phyloP scores from a whole-genome alignment of 176 grass and related monocot genomes.

The Eragrostis nindensis region DNA sequence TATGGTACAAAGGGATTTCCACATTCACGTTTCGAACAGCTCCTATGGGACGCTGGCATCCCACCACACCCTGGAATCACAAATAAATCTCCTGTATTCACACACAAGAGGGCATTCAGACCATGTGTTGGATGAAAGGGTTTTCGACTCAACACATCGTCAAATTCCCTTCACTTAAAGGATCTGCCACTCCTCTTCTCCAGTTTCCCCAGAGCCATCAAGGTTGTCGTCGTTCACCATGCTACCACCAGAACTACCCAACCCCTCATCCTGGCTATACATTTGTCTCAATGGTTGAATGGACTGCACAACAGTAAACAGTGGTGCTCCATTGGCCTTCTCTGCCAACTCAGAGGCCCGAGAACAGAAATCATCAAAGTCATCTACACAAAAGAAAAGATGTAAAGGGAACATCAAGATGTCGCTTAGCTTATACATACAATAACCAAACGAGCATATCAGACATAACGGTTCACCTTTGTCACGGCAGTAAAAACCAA shows the following conservation, averaged over 20 bases:
- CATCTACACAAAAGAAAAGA: slow-evolving; percentile 49
- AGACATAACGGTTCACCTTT: slow-evolving; percentile 60
- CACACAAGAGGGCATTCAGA: slow-evolving; percentile 2
- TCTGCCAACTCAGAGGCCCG: slow-evolving; percentile 69
- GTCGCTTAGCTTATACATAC: slow-evolving; percentile 5
- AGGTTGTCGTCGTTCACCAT: slow-evolving; percentile 45
- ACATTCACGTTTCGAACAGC: slow-evolving; percentile 16
- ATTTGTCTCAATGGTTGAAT: slow-evolving; percentile 46
- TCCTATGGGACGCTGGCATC: neutral
- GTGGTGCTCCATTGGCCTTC: slow-evolving; percentile 78
- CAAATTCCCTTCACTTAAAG: slow-evolving; percentile 41
- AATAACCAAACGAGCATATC: neutral
- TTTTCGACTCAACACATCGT: slow-evolving; percentile 8
- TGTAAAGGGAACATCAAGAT: slow-evolving; percentile 7
- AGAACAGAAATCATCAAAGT: slow-evolving; percentile 89
- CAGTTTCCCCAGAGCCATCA: slow-evolving; percentile 51
- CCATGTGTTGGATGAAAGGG: neutral
- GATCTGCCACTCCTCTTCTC: slow-evolving; percentile 89
- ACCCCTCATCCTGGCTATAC: slow-evolving; percentile 41
- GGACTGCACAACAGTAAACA: slow-evolving; percentile 80
- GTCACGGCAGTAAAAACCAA: slow-evolving; percentile 90
- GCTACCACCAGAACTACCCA: slow-evolving; percentile 37
- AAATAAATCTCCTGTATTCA: slow-evolving; percentile 28
- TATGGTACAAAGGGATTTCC: slow-evolving; percentile 48
- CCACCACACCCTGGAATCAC: slow-evolving; percentile 24